A percentile compares a stretch with the other conserved stretches of the same genome.
phyloP scores from a whole-genome alignment of 345 rosid species.

The Gossypium thurberi region DNA sequence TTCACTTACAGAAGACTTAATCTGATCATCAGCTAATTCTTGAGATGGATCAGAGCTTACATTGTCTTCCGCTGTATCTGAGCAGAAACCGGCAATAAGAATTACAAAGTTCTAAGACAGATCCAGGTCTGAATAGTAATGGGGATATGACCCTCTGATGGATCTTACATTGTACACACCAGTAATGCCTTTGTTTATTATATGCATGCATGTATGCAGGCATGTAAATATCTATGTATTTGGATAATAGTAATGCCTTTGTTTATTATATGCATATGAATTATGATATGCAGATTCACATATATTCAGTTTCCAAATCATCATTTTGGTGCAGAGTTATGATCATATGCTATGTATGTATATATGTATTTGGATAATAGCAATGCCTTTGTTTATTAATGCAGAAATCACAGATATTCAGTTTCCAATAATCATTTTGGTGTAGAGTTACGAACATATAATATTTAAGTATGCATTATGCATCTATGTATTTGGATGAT shows the following conservation, averaged over 20 bases:
- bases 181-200: too few species aligned
- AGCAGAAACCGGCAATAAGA: slow-evolving; percentile 9
- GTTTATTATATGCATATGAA: too few species aligned
- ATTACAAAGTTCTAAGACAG: too few species aligned
- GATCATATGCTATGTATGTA: neutral
- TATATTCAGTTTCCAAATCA: neutral
- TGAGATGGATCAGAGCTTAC: slow-evolving; percentile 16
- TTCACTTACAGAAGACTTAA: slow-evolving; percentile 29
- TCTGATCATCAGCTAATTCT: slow-evolving; percentile 16
- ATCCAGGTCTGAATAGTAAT: too few species aligned
- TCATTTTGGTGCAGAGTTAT: neutral
- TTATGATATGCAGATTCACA: neutral
- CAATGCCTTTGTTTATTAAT: too few species aligned
- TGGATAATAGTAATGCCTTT: neutral
- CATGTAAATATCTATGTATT: too few species aligned
- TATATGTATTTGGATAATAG: too few species aligned
- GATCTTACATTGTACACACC: too few species aligned
- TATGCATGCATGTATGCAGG: neutral
- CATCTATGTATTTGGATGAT: too few species aligned
- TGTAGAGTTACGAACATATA: neutral
- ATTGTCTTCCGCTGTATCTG: slow-evolving; percentile 32
- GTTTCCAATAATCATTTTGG: neutral
- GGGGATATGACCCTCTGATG: too few species aligned
- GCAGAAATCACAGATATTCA: neutral
- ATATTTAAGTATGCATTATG: too few species aligned